Evolutionary conservation across 345 rosid species (phyloP), one percentile per base, ranked within the genome.

Genomic region (Cardamine chenopodiifolia): DNA sequence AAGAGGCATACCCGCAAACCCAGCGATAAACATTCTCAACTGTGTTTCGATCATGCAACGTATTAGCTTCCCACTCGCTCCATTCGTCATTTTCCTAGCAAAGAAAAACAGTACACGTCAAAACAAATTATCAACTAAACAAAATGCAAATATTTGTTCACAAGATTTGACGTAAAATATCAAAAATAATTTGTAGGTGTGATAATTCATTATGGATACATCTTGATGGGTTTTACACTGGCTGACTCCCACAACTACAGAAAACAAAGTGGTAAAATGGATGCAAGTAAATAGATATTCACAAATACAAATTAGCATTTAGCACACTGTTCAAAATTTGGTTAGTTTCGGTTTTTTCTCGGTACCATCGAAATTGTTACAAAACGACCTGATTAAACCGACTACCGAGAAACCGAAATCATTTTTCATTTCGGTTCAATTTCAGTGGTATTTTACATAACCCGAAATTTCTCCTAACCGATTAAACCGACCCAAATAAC

Each of bases 11-110:
- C 99, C 98, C 98, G 73, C 99, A 95, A 68, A 86, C 89, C 99
- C 99, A 95, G 74, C 87, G 85, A 68, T 84, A 89, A 58, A 94
- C 97, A 85, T 94, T 92, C 81, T 95, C 99, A 48, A 92, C 84
- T 17, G 79, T 74, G 74, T 92, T 95, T 48, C 99, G 91, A 62
- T 86, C 91, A 67, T 89, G 97, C 79, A 95, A 73, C 57, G 86
- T 85, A 79, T 70, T 82, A 15, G 82, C 74, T 77, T 90, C 93
- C 99, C 99, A 95, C 66, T 86, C 90, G 19, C 77, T 81, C 99
- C 99, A 95, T 59, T 88, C 94, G 18, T 62, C 78, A 70, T 88
- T 85, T 78, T 84, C 97, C 99, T 95, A 35, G 20, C 7, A 59
- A 75, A 55, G 35, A 48, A 67, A 66, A 60, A 22, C 28, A 4